Evolutionary conservation across 495 filamentous ascomycete genomes (phyloP), one percentile per base, ranked within the genome.

Genomic region (Patellaria atrata): DNA sequence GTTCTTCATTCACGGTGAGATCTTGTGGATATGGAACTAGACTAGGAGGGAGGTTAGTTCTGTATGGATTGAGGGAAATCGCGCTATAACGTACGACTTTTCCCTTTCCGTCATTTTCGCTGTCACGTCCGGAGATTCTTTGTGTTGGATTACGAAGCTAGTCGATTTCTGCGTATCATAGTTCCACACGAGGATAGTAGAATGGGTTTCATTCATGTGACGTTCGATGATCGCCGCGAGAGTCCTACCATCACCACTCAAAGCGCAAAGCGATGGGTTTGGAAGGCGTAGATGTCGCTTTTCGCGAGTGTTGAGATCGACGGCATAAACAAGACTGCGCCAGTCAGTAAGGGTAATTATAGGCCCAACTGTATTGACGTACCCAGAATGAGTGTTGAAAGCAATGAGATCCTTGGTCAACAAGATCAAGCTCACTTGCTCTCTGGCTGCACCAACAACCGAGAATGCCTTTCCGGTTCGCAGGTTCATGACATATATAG

Each of bases 251-350:
- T 34, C 35, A 19, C 45, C 43, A 14, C 27, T 12, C 4, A 41
- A 14, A 8, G 22, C 9, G 7, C 30, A 14, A 14, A 41, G 16
- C 13, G 22, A 15, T 7, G 16, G 23, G 8, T 9, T 17, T 11
- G 38, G 22, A 15, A 49, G 25, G 23, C 33, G 29, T 17, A 44
- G 45, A 5, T 12, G 15, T 14, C 14, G 30, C 12, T 22, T 27
- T 17, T 38, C 10, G 3, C 25, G 12, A 5, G 28, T 25, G 5
- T 13, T 19, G 14, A 45, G 21, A 22, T 37, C 26, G 20, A 13
- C 11, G 13, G 39, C 45, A 26, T 49, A 32, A 32, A 32, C 41
- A 5, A 12, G 11, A 22, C 26, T n/a, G n/a, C n/a, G n/a, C n/a
- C n/a, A n/a, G n/a, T n/a, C n/a, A n/a, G n/a, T n/a, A n/a, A n/a